phyloP scores from a whole-genome alignment of 306 rosid species.

The Begonia peltatifolia region DNA sequence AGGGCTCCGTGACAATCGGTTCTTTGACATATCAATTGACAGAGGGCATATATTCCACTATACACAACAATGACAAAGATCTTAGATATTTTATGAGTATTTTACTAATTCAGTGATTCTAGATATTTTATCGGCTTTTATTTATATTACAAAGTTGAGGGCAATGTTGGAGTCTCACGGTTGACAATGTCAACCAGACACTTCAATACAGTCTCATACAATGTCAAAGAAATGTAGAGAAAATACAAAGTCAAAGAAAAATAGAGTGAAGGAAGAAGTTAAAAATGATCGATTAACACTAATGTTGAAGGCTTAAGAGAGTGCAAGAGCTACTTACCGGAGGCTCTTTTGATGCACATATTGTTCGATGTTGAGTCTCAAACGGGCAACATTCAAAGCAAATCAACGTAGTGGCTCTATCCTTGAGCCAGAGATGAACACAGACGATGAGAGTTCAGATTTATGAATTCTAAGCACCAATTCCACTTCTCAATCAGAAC shows the following conservation, averaged over 20 bases:
- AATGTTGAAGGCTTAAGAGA: background rate
- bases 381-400: slow-evolving; percentile 29
- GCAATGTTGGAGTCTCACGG: slow-evolving; percentile 59
- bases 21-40: no score
- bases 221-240: slow-evolving; percentile 28
- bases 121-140: no score
- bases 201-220: slow-evolving; percentile 41
- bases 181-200: slow-evolving; percentile 70
- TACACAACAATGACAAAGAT: no score
- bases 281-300: no score
- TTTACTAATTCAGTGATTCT: no score
- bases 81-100: no score
- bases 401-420: no score
- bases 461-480: no score
- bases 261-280: background rate
- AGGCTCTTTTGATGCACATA: slow-evolving; percentile 64
- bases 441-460: no score
- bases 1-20: no score
- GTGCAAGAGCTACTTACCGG: slow-evolving; percentile 32
- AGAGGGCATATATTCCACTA: no score
- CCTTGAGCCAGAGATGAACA: no score
- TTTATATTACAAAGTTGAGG: slow-evolving; percentile 23
- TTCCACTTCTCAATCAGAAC: slow-evolving; percentile 29
- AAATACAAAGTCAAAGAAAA: background rate
- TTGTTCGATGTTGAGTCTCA: slow-evolving; percentile 79